Base-by-base conservation (phyloP, 352 stramenopile genomes). In the Phytophthora brassicae region DNA sequence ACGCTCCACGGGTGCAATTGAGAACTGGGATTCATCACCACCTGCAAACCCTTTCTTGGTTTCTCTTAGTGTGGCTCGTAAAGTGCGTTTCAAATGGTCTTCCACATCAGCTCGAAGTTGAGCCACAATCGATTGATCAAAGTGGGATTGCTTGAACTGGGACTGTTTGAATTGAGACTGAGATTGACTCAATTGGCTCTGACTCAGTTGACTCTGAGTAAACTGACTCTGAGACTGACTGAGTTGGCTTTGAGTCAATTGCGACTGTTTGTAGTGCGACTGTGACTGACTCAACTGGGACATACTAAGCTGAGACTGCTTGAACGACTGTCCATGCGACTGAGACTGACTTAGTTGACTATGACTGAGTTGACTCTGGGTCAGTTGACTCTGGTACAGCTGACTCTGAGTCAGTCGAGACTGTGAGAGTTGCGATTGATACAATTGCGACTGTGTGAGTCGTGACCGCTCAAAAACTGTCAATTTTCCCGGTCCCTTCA, bases 1-100 rank as follows among this genome's bases (percentile, higher is more conserved):
- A 9, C 73, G 79, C 44, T 75, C 65, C 14, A 68, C 19, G 5
- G 68, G 64, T 4, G 72, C 72, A 14, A 80, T 69, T 3, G 67
- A 75, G 19, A 75, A 75, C 20, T 64, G 47, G 0, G 67, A 75
- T 7, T 75, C 67, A 14, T 75, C 63, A 11, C 38, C 54, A 8
- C 67, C 67, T 0, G 62, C 35, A 22, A 64, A 55, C 17, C 50
- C 53, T 31, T 35, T 44, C 16, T 48, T 63, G 13, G 66, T 74
- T 12, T 68, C 63, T 26, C 51, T 39, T 0, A 69, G 38, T 3
- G 62, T 71, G 7, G 35, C 41, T 36, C 67, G 46, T 23, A 75
- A 31, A 6, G 67, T 75, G 16, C 62, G 67, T 36, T 64, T 68
- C 1, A 75, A 46, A 39, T 75, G 62, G 38, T 63, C 49, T 48